Evolutionary conservation across 441 rosid species (phyloP).

Genomic region (Gossypium davidsonii): DNA sequence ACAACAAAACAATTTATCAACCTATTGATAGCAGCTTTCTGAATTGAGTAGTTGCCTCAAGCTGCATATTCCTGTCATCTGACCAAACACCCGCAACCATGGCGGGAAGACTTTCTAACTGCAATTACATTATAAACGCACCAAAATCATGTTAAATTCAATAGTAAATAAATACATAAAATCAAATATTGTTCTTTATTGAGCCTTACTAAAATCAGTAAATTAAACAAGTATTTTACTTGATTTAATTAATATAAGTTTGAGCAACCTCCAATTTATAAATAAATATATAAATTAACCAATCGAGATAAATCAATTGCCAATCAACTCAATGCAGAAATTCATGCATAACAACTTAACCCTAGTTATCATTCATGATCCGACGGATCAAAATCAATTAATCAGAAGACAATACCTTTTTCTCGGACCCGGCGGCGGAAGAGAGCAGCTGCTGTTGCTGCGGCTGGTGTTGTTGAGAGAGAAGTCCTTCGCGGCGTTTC

Average conservation of each 20-base stretch:
- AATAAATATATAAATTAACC: background rate
- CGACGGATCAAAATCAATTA: background rate
- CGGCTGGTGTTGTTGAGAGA: constrained; percentile 18
- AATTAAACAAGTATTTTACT: background rate
- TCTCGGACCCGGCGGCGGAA: constrained; percentile 32
- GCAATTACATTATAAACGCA: constrained; percentile 21
- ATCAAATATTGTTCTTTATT: background rate
- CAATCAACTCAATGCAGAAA: background rate
- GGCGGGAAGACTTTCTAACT: constrained; percentile 39
- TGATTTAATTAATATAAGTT: background rate
- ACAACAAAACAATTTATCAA: constrained; percentile 10
- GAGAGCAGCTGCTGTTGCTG: constrained; percentile 17
- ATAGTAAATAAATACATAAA: background rate
- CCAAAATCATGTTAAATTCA: background rate
- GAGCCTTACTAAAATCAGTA: background rate
- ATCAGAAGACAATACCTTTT: constrained; percentile 27
- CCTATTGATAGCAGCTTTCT: constrained; percentile 53
- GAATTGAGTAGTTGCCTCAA: constrained; percentile 40
- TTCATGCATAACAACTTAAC: background rate
- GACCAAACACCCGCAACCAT: constrained; percentile 42
- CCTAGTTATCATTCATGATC: constrained; percentile 15
- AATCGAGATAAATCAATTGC: background rate
- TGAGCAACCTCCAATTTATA: background rate
- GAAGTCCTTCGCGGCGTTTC: constrained; percentile 50
- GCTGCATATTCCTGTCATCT: constrained; percentile 33